Evolutionary conservation across 192 early-diverging fungal species (phyloP), one percentile per base, ranked within the genome.

Genomic region (Backusella parvicylindrica): DNA sequence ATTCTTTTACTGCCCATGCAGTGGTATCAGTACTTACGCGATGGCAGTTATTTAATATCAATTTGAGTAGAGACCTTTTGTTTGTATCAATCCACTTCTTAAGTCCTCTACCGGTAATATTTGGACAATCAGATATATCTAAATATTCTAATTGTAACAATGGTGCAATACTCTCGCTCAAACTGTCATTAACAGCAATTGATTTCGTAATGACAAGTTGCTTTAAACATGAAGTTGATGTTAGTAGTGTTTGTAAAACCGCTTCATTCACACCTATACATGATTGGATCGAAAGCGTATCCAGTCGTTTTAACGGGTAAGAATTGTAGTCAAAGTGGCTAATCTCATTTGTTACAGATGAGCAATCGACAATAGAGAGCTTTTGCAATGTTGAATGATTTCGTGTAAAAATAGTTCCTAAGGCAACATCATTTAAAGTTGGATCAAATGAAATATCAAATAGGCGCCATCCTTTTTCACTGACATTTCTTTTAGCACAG

Each of bases 81-180:
- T 64, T 32, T 9, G 16, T 15, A 31, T 64, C 53, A 33, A 76
- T 56, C 23, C 70, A 23, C 4, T 30, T 9, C 1, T 67, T 31
- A 1, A 76, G 13, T 13, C 75, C 75, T 23, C 18, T 32, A 30
- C 75, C 75, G 3, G 75, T 76, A 6, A 76, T 30, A 0, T 50
- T 16, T n/a, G 21, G 18, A 68, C 67, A 70, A 15, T 43, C 40
- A 15, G 68, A 71, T 11, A 76, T 21, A 43, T 76, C 68, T 11
- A 76, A 26, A 21, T 15, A 2, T 23, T 64, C 32, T 2, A 76
- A 23, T 15, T 63, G 23, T 1, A 21, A 16, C 4, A 41, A 28
- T 1, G 70, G 23, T n/a, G 38, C 31, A 16, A 41, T 7, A 8
- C 21, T 43, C 1, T 47, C 41, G 1, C 40, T 8, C 12, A 70